Conservation (phyloP, 2,329 filamentous ascomycete genomes). For the Botrytis aclada region DNA sequence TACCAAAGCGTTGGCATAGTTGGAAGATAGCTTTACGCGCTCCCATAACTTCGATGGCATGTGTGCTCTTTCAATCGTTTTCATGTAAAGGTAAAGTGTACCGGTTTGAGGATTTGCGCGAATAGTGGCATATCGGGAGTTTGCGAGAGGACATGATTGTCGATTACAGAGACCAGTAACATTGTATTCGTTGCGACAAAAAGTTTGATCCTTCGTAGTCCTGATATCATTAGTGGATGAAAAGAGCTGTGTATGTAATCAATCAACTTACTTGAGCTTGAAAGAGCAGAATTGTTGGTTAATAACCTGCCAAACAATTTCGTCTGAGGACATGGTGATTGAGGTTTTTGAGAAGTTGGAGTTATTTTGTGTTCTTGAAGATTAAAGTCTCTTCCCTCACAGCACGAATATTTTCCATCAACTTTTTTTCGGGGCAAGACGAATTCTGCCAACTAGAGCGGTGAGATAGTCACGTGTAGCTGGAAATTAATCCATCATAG, state of each 20-base stretch:
- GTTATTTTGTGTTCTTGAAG: background rate
- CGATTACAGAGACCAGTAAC: conserved; percentile 79
- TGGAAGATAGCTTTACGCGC: conserved; percentile 81
- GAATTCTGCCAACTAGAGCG: background rate
- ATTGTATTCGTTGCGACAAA: conserved; percentile 95
- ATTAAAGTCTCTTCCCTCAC: background rate
- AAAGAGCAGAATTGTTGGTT: conserved; percentile 94
- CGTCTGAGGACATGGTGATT: conserved; percentile 76
- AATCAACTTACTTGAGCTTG: conserved; percentile 72
- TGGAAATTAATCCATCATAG: background rate
- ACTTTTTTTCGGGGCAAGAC: conserved; percentile 14
- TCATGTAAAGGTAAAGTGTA: conserved; percentile 92
- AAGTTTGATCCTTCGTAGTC: conserved; percentile 82
- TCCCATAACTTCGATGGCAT: conserved; percentile 94
- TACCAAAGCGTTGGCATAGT: conserved; percentile 85
- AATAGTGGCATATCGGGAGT: conserved; percentile 89
- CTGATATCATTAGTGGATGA: conserved; percentile 43
- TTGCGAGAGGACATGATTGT: conserved; percentile 86
- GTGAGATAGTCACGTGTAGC: background rate
- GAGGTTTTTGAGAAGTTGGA: background rate
- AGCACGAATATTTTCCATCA: conserved; percentile 17
- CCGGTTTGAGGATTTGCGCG: conserved; percentile 77
- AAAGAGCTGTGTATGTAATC: conserved; percentile 20
- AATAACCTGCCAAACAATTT: conserved; percentile 96
- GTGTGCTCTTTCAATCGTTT: conserved; percentile 85